These are phyloP conservation scores for Setomelanomma holmii DNA, from an alignment of 2,329 filamentous ascomycete species.

Conservation along the genomic window DNA sequence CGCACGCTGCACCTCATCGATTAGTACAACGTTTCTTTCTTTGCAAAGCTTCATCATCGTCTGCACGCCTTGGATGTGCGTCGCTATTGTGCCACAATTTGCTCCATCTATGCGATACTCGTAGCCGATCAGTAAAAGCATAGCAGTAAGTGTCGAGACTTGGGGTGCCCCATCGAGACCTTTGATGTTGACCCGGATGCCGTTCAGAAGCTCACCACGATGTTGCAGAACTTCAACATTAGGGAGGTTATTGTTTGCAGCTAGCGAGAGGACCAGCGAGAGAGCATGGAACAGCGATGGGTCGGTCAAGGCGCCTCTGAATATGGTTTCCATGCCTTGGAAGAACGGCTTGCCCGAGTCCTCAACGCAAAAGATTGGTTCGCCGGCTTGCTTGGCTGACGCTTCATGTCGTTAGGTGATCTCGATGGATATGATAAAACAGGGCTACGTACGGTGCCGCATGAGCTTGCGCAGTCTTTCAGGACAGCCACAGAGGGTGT, in stretches of 20 bases:
- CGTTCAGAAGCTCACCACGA: constrained; percentile 18
- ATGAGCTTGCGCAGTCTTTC: constrained; percentile 19
- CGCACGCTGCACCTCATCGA: constrained; percentile 14
- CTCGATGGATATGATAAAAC: neutral
- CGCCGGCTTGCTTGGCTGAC: constrained; percentile 15
- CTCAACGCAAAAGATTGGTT: constrained; percentile 20
- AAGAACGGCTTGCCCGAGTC: constrained; percentile 17
- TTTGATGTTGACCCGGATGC: constrained; percentile 11
- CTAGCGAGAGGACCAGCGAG: constrained; percentile 20
- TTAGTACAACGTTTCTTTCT: constrained; percentile 5
- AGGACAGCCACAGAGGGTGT: constrained; percentile 14
- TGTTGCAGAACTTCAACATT: constrained; percentile 19
- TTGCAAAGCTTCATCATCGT: constrained; percentile 12
- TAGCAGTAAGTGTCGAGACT: constrained; percentile 23
- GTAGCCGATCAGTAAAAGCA: constrained; percentile 27
- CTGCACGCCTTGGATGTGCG: constrained; percentile 18
- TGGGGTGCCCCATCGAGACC: constrained; percentile 8
- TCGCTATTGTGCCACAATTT: constrained; percentile 11
- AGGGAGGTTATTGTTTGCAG: constrained; percentile 19
- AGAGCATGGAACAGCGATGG: constrained; percentile 25
- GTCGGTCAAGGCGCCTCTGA: constrained; percentile 21
- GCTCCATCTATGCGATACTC: constrained; percentile 21
- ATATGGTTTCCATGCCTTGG: constrained; percentile 23
- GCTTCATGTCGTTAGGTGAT: neutral
- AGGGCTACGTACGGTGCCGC: constrained; percentile 6